Percentiles rank a stretch among this genome's conserved stretches.
phyloP scores from a whole-genome alignment of 1,284 basidiomycete genomes.

The Cryptococcus hybrid region DNA sequence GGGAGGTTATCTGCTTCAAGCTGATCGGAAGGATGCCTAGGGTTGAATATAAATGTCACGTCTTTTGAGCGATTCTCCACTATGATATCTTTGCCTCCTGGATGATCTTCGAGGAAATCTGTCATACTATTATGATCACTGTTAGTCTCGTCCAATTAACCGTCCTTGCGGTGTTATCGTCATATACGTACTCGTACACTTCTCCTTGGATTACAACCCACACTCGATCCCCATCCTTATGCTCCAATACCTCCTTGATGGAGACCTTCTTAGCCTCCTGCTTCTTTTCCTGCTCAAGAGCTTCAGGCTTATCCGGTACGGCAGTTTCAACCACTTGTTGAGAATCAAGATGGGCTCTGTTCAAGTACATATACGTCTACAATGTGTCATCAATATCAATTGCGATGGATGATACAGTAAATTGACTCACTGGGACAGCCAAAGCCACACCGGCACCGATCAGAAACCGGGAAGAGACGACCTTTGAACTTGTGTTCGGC shows the following conservation, averaged over 20 bases:
- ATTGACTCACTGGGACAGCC: slow-evolving; percentile 11
- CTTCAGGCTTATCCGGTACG: slow-evolving; percentile 13
- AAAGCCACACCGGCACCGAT: slow-evolving; percentile 11
- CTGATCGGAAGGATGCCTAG: slow-evolving; percentile 45
- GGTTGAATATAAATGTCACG: slow-evolving; percentile 43
- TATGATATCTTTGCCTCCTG: slow-evolving; percentile 46
- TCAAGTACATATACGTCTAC: slow-evolving; percentile 24
- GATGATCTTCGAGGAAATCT: slow-evolving; percentile 43
- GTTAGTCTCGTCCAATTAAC: neutral
- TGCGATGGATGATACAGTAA: neutral
- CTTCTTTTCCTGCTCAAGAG: neutral
- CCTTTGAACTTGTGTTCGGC: neutral
- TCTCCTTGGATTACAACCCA: slow-evolving; percentile 48
- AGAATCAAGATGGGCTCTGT: slow-evolving; percentile 22
- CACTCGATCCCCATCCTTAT: slow-evolving; percentile 29
- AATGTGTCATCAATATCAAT: neutral
- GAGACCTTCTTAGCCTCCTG: slow-evolving; percentile 3
- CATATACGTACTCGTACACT: slow-evolving; percentile 41
- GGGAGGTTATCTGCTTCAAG: slow-evolving; percentile 40
- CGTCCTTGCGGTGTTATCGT: neutral
- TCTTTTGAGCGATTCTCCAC: slow-evolving; percentile 37
- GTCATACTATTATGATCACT: slow-evolving; percentile 31
- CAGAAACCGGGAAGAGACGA: neutral
- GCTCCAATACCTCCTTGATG: slow-evolving; percentile 33
- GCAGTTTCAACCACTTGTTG: slow-evolving; percentile 12